Conservation (phyloP, 1,284 basidiomycete genomes). For the Cryptococcus amylolentus region DNA sequence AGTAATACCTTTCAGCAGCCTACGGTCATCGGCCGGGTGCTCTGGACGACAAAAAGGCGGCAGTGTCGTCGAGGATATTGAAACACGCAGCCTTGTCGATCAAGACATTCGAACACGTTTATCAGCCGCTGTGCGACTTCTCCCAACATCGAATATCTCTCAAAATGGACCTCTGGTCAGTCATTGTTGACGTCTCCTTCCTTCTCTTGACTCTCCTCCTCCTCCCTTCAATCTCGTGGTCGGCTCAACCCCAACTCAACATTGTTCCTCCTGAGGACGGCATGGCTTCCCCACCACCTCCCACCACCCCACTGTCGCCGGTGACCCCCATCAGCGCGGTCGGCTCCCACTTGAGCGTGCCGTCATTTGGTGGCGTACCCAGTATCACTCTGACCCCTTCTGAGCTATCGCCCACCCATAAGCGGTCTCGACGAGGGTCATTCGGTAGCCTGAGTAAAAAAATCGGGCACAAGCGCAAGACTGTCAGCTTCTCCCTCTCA, state of each 20-base stretch:
- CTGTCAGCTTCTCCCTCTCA: constrained; percentile 33
- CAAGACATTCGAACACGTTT: no score
- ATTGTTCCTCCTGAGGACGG: constrained; percentile 2
- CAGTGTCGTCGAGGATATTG: no score
- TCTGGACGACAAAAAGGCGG: no score
- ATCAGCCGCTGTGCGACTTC: no score
- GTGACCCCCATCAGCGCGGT: not conserved
- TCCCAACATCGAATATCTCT: not conserved
- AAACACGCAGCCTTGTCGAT: no score
- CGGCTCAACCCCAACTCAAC: not conserved
- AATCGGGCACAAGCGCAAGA: constrained; percentile 25
- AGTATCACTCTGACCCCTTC: constrained; percentile 16
- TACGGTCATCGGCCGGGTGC: no score
- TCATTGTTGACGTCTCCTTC: constrained; percentile 24
- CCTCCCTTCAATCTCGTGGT: constrained; percentile 8
- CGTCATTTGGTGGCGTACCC: constrained; percentile 10
- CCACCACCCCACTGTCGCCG: constrained; percentile 4
- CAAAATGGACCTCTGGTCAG: constrained; percentile 1
- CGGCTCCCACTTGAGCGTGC: constrained; percentile 3
- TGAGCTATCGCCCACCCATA: not conserved
- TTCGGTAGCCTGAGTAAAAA: not conserved
- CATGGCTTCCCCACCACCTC: constrained; percentile 4
- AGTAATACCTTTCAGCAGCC: no score
- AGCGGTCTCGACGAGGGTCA: not conserved
- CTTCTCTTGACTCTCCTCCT: constrained; percentile 23